Evolutionary conservation across 441 rosid species (phyloP).

Genomic region (Pelargonium exstipulatum): DNA sequence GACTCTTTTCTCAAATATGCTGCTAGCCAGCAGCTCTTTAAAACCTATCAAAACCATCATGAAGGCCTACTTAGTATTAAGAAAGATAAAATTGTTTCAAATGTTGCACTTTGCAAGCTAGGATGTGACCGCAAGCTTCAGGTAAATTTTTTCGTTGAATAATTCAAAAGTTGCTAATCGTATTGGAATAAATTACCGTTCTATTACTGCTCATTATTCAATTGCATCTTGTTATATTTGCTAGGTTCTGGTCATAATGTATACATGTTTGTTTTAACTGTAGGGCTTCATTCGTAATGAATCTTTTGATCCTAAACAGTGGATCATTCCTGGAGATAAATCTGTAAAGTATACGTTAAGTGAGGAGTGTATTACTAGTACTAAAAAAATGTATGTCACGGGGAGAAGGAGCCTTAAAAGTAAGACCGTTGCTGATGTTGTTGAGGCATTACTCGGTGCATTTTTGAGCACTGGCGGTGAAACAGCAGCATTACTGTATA

Average conservation of each 20-base stretch:
- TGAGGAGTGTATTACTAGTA: slow-evolving; percentile 34
- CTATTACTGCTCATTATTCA: background rate
- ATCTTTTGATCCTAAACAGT: slow-evolving; percentile 55
- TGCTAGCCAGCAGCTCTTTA: slow-evolving; percentile 64
- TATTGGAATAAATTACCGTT: background rate
- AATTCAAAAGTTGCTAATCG: background rate
- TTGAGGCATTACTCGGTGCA: slow-evolving; percentile 82
- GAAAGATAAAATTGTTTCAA: slow-evolving; percentile 57
- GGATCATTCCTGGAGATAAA: slow-evolving; percentile 67
- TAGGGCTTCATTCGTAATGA: slow-evolving; percentile 84
- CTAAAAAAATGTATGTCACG: slow-evolving; percentile 38
- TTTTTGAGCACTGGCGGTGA: slow-evolving; percentile 76
- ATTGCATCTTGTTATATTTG: background rate
- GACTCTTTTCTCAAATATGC: slow-evolving; percentile 90
- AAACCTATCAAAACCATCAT: slow-evolving; percentile 40
- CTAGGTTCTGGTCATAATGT: background rate
- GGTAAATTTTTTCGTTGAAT: slow-evolving; percentile 32
- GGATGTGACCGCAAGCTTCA: slow-evolving; percentile 68
- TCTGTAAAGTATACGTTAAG: slow-evolving; percentile 30
- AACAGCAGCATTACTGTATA: slow-evolving; percentile 44
- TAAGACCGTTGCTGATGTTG: slow-evolving; percentile 76
- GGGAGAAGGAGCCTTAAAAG: slow-evolving; percentile 43
- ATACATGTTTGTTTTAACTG: background rate
- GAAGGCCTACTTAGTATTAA: slow-evolving; percentile 76
- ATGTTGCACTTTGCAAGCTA: slow-evolving; percentile 56